Conservation (phyloP, 1,139 yeast species). For the Kodamaea arcana region DNA sequence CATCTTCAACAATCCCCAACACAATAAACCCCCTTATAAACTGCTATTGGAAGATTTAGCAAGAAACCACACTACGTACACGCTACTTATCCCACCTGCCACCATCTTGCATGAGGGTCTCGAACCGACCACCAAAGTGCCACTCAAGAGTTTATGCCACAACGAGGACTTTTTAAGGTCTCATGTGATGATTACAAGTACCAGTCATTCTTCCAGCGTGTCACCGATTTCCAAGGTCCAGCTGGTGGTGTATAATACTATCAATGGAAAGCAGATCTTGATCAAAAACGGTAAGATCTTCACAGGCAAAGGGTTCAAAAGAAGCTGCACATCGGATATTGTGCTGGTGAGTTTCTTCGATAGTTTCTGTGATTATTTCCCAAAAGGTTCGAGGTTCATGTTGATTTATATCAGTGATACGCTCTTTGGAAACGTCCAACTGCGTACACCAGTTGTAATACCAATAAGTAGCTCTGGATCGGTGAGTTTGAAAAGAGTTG, state of each 20-base stretch:
- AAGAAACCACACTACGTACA: constrained; percentile 42
- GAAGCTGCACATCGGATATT: constrained; percentile 43
- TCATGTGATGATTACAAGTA: constrained; percentile 52
- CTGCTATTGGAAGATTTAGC: constrained; percentile 42
- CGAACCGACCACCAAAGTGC: constrained; percentile 39
- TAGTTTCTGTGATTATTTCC: constrained; percentile 45
- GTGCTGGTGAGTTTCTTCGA: constrained; percentile 39
- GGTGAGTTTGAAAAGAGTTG: not conserved
- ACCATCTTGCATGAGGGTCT: constrained; percentile 44
- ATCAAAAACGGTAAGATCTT: constrained; percentile 54
- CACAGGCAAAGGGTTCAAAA: constrained; percentile 56
- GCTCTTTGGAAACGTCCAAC: constrained; percentile 32
- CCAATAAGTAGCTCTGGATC: not conserved
- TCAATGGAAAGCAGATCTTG: constrained; percentile 56
- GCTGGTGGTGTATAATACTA: constrained; percentile 50
- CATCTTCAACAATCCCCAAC: constrained; percentile 62
- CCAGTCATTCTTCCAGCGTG: constrained; percentile 32
- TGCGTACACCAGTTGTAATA: constrained; percentile 2
- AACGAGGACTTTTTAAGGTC: constrained; percentile 66
- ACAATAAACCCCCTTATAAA: constrained; percentile 47
- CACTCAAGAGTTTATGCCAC: constrained; percentile 56
- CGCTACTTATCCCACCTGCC: constrained; percentile 62
- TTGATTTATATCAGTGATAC: constrained; percentile 51
- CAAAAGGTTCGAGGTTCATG: constrained; percentile 48
- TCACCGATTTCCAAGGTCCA: constrained; percentile 38